Evolutionary conservation across 176 grass and related monocot species (phyloP).

Genomic region (Oryza brachyantha): DNA sequence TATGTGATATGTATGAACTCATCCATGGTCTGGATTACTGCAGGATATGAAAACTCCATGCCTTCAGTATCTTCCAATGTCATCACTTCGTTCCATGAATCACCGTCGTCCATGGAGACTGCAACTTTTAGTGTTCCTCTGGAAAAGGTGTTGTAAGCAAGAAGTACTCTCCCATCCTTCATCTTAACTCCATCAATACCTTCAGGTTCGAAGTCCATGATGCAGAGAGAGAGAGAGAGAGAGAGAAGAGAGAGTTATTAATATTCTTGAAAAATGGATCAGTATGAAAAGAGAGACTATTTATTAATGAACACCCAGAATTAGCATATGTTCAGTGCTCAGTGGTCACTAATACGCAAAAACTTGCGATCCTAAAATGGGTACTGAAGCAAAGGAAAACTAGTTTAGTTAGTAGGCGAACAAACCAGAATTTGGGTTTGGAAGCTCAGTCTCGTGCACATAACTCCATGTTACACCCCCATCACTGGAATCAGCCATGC

Average conservation of each 20-base stretch:
- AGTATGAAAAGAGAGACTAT: too few relatives aligned
- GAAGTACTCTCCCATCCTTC: slow-evolving; percentile 53
- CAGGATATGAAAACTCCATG: slow-evolving; percentile 64
- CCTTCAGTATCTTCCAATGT: slow-evolving; percentile 43
- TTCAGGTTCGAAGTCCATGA: background rate
- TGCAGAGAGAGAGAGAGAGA: slow-evolving; percentile 4
- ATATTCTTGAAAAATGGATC: background rate
- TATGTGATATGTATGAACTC: slow-evolving; percentile 58
- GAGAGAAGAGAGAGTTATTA: slow-evolving; percentile 6
- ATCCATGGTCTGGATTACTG: slow-evolving; percentile 49
- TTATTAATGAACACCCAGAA: background rate
- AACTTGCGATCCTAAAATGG: background rate
- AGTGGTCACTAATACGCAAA: background rate
- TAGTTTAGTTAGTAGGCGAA: background rate
- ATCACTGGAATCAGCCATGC: slow-evolving; percentile 59
- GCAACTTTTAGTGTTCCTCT: slow-evolving; percentile 53
- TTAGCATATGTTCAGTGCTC: background rate
- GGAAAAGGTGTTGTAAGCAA: slow-evolving; percentile 62
- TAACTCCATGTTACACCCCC: slow-evolving; percentile 77
- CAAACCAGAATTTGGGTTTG: slow-evolving; percentile 88
- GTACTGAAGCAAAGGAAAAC: background rate
- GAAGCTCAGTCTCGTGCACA: slow-evolving; percentile 58
- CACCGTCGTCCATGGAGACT: slow-evolving; percentile 42
- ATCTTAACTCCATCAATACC: slow-evolving; percentile 70
- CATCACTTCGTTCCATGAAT: slow-evolving; percentile 55